Evolutionary conservation across 169 alveolate genomes (phyloP), one percentile per base, ranked within the genome.

Genomic region (Plasmodium coatneyi): DNA sequence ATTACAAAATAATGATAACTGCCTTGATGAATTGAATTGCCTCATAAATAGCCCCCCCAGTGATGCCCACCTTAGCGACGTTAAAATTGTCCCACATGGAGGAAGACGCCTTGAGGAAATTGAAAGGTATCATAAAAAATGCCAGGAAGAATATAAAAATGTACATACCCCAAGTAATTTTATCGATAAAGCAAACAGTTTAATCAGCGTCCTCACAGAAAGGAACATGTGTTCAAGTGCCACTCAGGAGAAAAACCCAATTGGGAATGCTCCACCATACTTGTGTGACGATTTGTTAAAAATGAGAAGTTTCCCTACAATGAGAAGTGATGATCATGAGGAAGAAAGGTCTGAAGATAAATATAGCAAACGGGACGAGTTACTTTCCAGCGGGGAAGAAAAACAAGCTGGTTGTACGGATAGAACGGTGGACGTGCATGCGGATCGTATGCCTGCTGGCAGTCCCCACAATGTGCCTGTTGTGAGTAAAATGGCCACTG

Each of bases 131-230:
- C 80, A 34, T 74, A 84, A 84, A 49, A 56, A 84, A 14, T 87
- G 81, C 36, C 46, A 78, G 32, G 83, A 72, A 79, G 90, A 87
- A n/a, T 87, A 66, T 87, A 79, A 79, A 5, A 76, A 79, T 56
- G 46, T 52, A 54, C 12, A 78, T 79, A n/a, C 54, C 70, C 39
- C n/a, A 66, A 54, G 71, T 79, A 7, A 36, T 79, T 60, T 54
- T 56, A 19, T 19, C 34, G 79, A 84, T 25, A 30, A 84, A 71
- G 19, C 79, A 14, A 46, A 22, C 36, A 28, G 56, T 19, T 28
- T 71, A 25, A 66, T 7, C 52, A 25, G 5, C 19, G 36, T 14
- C 49, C 72, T 56, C 54, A 46, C 60, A 71, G 78, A 52, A 52
- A 46, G n/a, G 60, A 49, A 84, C 9, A n/a, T 30, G 39, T 25